phyloP scores from a whole-genome alignment of 1,284 basidiomycete genomes.

The Athelia sp. region DNA sequence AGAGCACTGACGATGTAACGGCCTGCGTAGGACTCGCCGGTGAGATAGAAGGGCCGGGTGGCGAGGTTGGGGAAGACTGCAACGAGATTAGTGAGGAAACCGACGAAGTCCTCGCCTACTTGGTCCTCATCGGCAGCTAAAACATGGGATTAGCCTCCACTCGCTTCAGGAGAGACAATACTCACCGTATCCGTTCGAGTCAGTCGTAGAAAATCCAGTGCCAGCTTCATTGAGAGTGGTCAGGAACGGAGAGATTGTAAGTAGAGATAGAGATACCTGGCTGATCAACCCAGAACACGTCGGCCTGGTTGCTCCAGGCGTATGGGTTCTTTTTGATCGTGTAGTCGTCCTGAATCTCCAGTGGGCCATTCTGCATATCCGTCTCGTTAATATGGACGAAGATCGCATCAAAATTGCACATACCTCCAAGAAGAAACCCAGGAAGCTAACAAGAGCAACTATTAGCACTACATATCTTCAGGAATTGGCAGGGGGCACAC shows the following conservation, averaged over 20 bases:
- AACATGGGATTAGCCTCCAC: neutral
- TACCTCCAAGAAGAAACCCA: constrained; percentile 62
- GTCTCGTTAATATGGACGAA: neutral
- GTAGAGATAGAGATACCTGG: constrained; percentile 30
- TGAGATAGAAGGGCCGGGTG: constrained; percentile 53
- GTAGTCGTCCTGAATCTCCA: constrained; percentile 47
- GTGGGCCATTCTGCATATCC: constrained; percentile 55
- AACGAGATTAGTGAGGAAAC: constrained; percentile 60
- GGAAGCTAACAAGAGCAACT: constrained; percentile 65
- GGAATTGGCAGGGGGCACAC: neutral
- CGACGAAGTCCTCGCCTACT: constrained; percentile 66
- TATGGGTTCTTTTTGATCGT: constrained; percentile 44
- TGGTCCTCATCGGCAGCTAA: constrained; percentile 62
- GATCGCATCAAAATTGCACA: constrained; percentile 9
- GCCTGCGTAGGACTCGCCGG: constrained; percentile 67
- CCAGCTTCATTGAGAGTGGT: neutral
- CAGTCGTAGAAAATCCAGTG: neutral
- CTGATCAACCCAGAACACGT: constrained; percentile 71
- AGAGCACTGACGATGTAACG: constrained; percentile 49
- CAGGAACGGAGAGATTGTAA: too few species aligned
- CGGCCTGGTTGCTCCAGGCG: constrained; percentile 56
- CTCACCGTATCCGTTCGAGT: neutral
- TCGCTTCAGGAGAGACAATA: neutral
- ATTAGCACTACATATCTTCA: constrained; percentile 24
- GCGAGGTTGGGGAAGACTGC: constrained; percentile 62